These are phyloP conservation scores for Arachnopeziza araneosa DNA, from an alignment of 2,329 filamentous ascomycete species.

Conservation along the genomic window DNA sequence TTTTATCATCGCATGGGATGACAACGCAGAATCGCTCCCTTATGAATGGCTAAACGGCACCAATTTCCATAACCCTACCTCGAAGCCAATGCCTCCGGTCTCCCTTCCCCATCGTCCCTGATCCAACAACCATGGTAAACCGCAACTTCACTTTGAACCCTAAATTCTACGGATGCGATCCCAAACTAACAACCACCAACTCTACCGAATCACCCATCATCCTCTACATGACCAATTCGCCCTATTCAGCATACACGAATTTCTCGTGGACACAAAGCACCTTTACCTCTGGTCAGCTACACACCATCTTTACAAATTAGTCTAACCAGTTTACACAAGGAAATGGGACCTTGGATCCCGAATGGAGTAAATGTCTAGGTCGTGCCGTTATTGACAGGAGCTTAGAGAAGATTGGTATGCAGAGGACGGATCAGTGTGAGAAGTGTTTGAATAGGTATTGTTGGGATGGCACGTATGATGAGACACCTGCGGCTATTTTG, in stretches of 20 bases:
- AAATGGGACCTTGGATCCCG: conserved; percentile 20
- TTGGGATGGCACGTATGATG: conserved; percentile 19
- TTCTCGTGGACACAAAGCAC: conserved; percentile 4
- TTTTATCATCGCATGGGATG: conserved; percentile 32
- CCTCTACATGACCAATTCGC: conserved; percentile 20
- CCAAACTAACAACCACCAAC: conserved; percentile 13
- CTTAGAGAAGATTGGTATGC: conserved; percentile 16
- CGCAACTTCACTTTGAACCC: conserved; percentile 14
- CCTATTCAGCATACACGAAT: conserved; percentile 21
- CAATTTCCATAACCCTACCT: conserved; percentile 10
- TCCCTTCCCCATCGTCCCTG: conserved; percentile 3
- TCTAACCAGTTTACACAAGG: conserved; percentile 21
- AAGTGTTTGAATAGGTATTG: conserved; percentile 19
- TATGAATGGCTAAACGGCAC: conserved; percentile 14
- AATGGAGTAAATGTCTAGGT: conserved; percentile 18
- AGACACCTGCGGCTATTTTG: neutral
- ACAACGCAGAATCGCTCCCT: conserved; percentile 4
- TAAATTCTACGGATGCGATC: conserved; percentile 24
- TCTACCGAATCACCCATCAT: conserved; percentile 16
- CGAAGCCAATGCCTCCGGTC: conserved; percentile 1
- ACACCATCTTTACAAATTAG: conserved; percentile 13
- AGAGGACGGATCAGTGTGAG: conserved; percentile 16
- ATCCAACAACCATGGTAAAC: conserved; percentile 16
- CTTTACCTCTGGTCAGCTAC: conserved; percentile 2
- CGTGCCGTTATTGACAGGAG: conserved; percentile 24